A percentile compares a stretch with the other conserved stretches of the same genome.
Evolutionary conservation across 257 asterid genomes (phyloP).

Genomic region (Solanum sparsipilum): DNA sequence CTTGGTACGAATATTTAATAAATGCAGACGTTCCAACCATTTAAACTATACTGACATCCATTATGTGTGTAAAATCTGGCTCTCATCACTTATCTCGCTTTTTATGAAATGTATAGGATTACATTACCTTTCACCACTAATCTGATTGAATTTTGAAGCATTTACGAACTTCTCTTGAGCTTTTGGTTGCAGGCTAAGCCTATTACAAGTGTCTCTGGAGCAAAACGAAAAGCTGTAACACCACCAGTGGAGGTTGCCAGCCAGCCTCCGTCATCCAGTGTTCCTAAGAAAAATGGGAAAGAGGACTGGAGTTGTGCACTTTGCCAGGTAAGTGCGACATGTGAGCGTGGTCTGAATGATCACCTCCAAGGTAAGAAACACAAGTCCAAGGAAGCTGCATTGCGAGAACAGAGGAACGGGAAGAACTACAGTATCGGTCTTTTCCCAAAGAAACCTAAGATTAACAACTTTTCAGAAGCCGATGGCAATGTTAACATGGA

Average conservation of each 20-base stretch:
- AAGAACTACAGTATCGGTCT: conserved; percentile 26
- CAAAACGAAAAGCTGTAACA: conserved; percentile 21
- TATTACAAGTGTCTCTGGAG: conserved; percentile 14
- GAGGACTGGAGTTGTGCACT: conserved; percentile 45
- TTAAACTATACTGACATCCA: background rate
- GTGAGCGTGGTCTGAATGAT: conserved; percentile 20
- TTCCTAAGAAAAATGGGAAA: conserved; percentile 19
- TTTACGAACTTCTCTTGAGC: conserved; percentile 13
- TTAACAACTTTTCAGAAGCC: background rate
- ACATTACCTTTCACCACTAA: background rate
- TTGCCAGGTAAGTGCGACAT: conserved; percentile 34
- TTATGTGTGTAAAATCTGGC: background rate
- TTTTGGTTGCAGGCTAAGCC: conserved; percentile 33
- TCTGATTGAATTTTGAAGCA: background rate
- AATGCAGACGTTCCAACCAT: background rate
- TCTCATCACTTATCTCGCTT: background rate
- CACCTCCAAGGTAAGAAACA: conserved; percentile 58
- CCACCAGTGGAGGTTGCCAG: conserved; percentile 9
- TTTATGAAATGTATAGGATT: background rate
- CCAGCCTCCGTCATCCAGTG: background rate
- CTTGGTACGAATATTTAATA: background rate
- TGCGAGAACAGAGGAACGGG: conserved; percentile 11
- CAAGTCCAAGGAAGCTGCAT: conserved; percentile 41
- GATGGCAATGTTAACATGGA: background rate
- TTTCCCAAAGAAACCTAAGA: conserved; percentile 12